Percentiles rank a stretch among this genome's conserved stretches.
These are phyloP conservation scores for Aspergillus steynii DNA, from an alignment of 495 filamentous ascomycete species.

Conservation along the genomic window DNA sequence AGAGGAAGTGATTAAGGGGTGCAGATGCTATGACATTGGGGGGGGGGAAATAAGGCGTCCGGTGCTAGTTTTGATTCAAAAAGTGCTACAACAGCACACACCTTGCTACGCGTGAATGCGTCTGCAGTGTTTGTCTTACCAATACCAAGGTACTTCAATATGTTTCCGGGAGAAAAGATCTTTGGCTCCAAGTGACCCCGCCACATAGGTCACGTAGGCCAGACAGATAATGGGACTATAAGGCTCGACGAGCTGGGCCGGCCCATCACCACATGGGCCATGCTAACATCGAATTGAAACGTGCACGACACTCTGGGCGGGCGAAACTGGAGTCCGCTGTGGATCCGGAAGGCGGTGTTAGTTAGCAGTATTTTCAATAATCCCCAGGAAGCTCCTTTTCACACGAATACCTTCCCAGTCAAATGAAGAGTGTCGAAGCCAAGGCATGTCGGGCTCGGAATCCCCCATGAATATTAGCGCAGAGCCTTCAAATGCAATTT, in stretches of 20 bases:
- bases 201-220: not conserved
- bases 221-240: not conserved
- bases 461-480: not conserved
- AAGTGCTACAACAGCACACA: not conserved
- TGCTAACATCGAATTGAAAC: constrained; percentile 25
- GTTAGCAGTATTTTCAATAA: not conserved
- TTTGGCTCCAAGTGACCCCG: not conserved
- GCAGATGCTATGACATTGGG: not conserved
- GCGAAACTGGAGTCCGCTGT: not conserved
- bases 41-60: not conserved
- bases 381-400: not conserved
- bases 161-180: not conserved
- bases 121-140: not conserved
- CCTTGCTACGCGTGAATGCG: not conserved
- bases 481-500: not conserved
- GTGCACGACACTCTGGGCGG: not conserved
- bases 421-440: not conserved
- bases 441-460: not conserved
- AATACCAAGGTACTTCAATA: not conserved
- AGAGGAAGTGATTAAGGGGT: constrained; percentile 29
- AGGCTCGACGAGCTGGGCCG: not conserved
- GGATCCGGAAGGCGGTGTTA: not conserved
- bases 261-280: not conserved
- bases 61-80: not conserved
- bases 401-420: not conserved